These are phyloP conservation scores for Trebouxia sp. DNA, from an alignment of 139 green algal genomes.

Conservation along the genomic window DNA sequence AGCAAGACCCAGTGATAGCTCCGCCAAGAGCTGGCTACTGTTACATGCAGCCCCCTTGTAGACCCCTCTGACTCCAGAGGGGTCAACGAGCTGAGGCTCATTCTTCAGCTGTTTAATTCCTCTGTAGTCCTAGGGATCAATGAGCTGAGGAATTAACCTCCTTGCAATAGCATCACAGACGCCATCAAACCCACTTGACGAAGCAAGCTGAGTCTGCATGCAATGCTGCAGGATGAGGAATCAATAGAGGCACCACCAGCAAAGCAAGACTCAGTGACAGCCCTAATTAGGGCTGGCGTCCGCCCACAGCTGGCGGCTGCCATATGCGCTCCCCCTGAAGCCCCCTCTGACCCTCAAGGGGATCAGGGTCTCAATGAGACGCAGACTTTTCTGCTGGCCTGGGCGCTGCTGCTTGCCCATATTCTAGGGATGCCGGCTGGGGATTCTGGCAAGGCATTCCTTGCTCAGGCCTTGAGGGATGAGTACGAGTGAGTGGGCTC, in stretches of 20 bases:
- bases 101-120: no score
- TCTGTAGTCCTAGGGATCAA: no score
- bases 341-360: not conserved
- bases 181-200: no score
- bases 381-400: conserved; percentile 34
- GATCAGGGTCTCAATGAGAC: not conserved
- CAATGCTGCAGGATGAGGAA: conserved; percentile 9
- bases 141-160: no score
- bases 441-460: conserved; percentile 8
- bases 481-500: conserved; percentile 11
- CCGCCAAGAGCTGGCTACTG: no score
- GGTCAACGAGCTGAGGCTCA: no score
- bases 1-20: no score
- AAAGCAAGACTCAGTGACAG: conserved; percentile 15
- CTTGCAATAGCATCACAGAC: no score
- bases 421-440: conserved; percentile 33
- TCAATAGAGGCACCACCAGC: not conserved
- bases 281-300: not conserved
- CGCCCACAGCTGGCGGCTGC: conserved; percentile 4
- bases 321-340: not conserved
- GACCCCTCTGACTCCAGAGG: no score
- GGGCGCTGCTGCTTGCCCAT: conserved; percentile 43
- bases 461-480: not conserved
- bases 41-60: no score
- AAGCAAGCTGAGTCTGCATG: no score